Base-by-base conservation (phyloP, 768 basidiomycete species). In the Pleurotus platypus region DNA sequence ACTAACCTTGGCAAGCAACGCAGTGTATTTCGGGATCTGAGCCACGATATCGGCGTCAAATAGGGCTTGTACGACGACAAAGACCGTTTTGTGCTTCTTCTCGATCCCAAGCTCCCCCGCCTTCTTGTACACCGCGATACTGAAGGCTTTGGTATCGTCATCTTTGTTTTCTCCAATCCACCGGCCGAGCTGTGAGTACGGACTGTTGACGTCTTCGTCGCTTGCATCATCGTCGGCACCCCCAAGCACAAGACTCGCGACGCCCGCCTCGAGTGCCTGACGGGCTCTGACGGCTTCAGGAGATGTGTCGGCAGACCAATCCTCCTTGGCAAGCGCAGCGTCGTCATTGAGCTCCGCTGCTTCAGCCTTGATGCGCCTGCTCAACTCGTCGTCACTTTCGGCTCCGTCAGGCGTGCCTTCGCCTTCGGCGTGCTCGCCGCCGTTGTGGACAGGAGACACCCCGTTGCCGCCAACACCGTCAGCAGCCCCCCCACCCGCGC, bases 301-400 rank as follows among this genome's bases (percentile, higher is more conserved):
- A 3, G 91, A 93, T 1, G 92, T 94, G 66, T 96, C 93, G 15
- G 84, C 89, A 49, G 90, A 89, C 94, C 94, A 97, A 56, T 89
- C 92, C 47, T 94, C 90, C 16, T 84, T 81, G 11, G 74, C 78
- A 50, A 89, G 71, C 2, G 77, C 69, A 22, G 87, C 75, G 1
- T 91, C 82, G 2, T 77, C 70, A 56, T 85, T 85, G 63, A 95
- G 76, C 46, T 86, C 85, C 6, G 86, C 88, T 38, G 92, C 92
- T 64, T 95, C 92, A 11, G 91, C 89, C 68, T 92, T 93, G 77
- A 98, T 94, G 71, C 91, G 91, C 78, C 75, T 89, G 7, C 90
- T 92, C 61, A 96, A 72, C 67, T 90, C 90, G 66, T 96, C 94
- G 58, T 94, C 92, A 57, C 87, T 90, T 61, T 92, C 92, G n/a